phyloP scores from a whole-genome alignment of 495 filamentous ascomycete genomes.

The Tuber melanosporum region DNA sequence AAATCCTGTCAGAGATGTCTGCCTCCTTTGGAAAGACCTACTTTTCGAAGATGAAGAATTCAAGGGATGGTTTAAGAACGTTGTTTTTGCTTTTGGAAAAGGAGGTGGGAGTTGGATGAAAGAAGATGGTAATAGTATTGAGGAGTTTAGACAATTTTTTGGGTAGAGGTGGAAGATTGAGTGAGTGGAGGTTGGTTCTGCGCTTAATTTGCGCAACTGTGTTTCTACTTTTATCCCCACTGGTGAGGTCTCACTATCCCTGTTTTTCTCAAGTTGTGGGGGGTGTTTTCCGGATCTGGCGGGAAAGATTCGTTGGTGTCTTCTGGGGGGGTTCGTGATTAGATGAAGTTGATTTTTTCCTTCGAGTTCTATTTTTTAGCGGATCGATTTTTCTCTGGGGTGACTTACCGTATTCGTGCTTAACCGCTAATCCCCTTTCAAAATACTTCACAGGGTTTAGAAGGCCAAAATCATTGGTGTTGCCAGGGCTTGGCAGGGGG shows the following conservation, averaged over 20 bases:
- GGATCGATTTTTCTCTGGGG: neutral
- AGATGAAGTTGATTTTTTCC: neutral
- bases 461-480: neutral
- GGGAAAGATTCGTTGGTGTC: neutral
- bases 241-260: neutral
- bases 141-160: conserved; percentile 16
- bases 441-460: neutral
- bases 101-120: conserved; percentile 25
- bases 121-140: conserved; percentile 14
- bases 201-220: neutral
- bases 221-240: neutral
- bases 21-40: conserved; percentile 61
- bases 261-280: neutral
- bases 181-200: neutral
- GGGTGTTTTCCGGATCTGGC: neutral
- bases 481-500: neutral
- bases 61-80: conserved; percentile 58
- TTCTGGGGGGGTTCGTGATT: neutral
- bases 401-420: neutral
- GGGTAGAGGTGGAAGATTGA: neutral
- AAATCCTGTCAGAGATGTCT: conserved; percentile 62
- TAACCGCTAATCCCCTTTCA: neutral
- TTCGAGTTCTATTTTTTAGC: neutral
- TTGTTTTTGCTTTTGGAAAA: conserved; percentile 61
- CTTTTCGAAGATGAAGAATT: conserved; percentile 61